Base-by-base conservation (phyloP, 1,284 basidiomycete species). In the Agroathelia rolfsii region DNA sequence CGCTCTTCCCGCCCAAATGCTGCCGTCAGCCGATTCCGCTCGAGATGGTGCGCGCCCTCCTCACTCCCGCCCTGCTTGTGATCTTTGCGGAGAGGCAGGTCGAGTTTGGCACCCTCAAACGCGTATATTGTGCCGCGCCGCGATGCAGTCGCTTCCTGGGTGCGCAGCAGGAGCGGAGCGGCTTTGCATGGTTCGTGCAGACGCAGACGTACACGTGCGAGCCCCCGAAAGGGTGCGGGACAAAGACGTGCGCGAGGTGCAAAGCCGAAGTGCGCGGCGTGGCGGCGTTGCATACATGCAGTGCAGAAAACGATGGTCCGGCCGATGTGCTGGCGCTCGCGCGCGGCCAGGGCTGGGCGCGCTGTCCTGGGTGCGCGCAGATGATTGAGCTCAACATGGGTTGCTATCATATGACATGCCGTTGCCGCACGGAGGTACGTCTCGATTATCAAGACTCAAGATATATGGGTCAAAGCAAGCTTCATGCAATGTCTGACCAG, bases 341-440 rank as follows among this genome's bases (percentile, higher is more conserved):
- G 0, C 46, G 52, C 8, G 36, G 51, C 26, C 32, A 60, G 30
- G 58, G 61, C 8, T 69, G 66, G 66, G 63, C 67, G 44, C 66
- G 65, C 1, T 70, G 66, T 42, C 66, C 65, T 1, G 55, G 53
- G 4, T 70, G 67, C 42, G 36, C 50, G 1, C 46, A 51, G 15
- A 53, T 69, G 35, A 57, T 71, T 27, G 66, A 69, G 41, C 51
- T 67, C 3, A 43, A 52, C 13, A 39, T 53, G n/a, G 66, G 68
- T 5, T 69, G 66, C 38, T 65, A 59, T 46, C 67, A 69, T 38
- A 69, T 71, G 54, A 68, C 63, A 1, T 71, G 66, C 37, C 52
- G 55, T 7, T 69, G 66, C 45, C 52, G 58, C 5, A 50, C 56
- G 2, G 47, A 66, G n/a, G n/a, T n/a, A n/a, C n/a, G n/a, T n/a